Evolutionary conservation across 768 basidiomycete genomes (phyloP).

Genomic region (Lactifluus echinatus): DNA sequence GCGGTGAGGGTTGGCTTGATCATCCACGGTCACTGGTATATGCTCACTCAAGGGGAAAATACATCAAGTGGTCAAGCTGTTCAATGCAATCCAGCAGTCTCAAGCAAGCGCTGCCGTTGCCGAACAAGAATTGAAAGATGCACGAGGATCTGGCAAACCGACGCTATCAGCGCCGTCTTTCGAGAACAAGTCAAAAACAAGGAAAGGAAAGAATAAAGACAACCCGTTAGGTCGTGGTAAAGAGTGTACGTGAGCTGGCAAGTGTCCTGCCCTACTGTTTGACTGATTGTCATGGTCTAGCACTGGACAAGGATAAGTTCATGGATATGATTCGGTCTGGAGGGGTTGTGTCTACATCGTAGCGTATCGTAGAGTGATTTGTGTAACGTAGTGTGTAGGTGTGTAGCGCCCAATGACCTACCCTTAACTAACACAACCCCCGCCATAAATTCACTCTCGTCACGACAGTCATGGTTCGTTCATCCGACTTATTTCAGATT

Average conservation of each 20-base stretch:
- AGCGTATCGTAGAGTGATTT: slow-evolving; percentile 15
- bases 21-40: background rate
- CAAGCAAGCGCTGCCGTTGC: slow-evolving; percentile 48
- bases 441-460: background rate
- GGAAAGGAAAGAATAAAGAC: slow-evolving; percentile 47
- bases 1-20: slow-evolving; percentile 42
- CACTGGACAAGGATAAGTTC: slow-evolving; percentile 63
- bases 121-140: slow-evolving; percentile 49
- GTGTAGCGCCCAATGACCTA: background rate
- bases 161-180: slow-evolving; percentile 58
- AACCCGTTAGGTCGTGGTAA: slow-evolving; percentile 46
- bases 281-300: slow-evolving; percentile 28
- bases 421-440: slow-evolving; percentile 2
- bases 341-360: slow-evolving; percentile 66
- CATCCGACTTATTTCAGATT: slow-evolving; percentile 16
- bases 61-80: slow-evolving; percentile 64
- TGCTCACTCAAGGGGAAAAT: background rate
- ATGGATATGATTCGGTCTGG: slow-evolving; percentile 79
- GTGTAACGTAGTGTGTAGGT: no score
- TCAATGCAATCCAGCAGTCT: slow-evolving; percentile 80
- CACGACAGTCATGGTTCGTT: slow-evolving; percentile 18
- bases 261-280: slow-evolving; percentile 1
- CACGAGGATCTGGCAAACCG: slow-evolving; percentile 66
- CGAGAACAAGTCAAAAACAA: slow-evolving; percentile 37
- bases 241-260: slow-evolving; percentile 40